phyloP scores from a whole-genome alignment of 345 rosid species.

The Eucalyptus cloeziana region DNA sequence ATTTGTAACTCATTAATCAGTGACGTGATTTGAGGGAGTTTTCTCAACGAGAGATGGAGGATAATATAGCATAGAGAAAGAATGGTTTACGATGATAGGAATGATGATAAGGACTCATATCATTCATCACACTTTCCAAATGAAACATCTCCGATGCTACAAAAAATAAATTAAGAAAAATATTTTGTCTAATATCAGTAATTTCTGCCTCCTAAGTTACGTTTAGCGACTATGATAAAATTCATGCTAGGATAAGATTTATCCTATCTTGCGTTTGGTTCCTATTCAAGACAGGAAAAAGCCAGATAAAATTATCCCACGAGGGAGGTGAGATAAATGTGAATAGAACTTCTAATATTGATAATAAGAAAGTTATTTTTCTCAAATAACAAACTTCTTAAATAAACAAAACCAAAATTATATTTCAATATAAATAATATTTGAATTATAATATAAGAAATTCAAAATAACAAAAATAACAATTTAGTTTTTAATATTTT shows the following conservation, averaged over 20 bases:
- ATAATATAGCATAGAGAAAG: neutral
- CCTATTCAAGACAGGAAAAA: too few species aligned
- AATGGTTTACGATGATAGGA: neutral
- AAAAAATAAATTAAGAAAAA: neutral
- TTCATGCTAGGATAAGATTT: too few species aligned
- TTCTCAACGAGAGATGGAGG: neutral
- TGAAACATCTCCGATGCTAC: fast-evolving
- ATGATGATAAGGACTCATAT: neutral
- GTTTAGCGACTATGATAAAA: too few species aligned
- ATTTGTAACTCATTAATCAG: neutral
- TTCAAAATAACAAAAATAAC: too few species aligned
- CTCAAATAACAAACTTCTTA: too few species aligned
- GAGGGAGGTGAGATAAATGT: fast-evolving
- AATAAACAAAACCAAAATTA: too few species aligned
- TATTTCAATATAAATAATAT: too few species aligned
- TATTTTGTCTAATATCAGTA: fast-evolving
- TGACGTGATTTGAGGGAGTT: neutral
- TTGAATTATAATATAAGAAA: too few species aligned
- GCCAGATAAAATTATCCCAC: fast-evolving
- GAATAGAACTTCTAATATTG: fast-evolving
- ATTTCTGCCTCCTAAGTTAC: neutral
- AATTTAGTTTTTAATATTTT: too few species aligned
- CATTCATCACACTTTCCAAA: neutral
- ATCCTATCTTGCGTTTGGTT: too few species aligned
- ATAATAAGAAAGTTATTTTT: too few species aligned